A percentile compares a stretch with the other conserved stretches of the same genome.
phyloP scores from a whole-genome alignment of 306 rosid species.

The Prunus armeniaca region DNA sequence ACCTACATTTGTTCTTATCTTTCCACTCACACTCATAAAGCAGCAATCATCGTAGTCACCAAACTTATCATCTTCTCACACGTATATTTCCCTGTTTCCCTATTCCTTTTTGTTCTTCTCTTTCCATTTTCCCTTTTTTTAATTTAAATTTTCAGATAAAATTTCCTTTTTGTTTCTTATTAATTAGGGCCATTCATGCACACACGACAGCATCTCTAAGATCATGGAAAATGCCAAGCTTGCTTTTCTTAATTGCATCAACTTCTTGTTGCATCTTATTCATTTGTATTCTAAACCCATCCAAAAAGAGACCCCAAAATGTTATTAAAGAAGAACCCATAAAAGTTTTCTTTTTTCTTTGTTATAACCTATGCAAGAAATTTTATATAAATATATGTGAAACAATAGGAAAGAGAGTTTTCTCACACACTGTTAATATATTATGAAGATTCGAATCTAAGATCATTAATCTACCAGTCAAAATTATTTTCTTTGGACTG shows the following conservation, averaged over 20 bases:
- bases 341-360: background rate
- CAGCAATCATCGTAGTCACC: slow-evolving; percentile 35
- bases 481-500: too few species aligned
- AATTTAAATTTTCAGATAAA: background rate
- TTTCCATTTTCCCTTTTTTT: slow-evolving; percentile 19
- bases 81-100: too few species aligned
- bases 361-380: too few species aligned
- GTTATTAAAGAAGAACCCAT: background rate
- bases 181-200: slow-evolving; percentile 11
- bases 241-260: background rate
- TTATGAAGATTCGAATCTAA: fast-evolving
- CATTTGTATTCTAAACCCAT: background rate
- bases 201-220: background rate
- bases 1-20: slow-evolving; percentile 32
- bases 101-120: background rate
- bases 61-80: slow-evolving; percentile 11
- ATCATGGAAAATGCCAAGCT: background rate
- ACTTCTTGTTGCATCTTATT: background rate
- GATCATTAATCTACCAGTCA: fast-evolving
- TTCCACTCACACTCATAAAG: slow-evolving; percentile 9
- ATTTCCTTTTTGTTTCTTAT: background rate
- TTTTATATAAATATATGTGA: too few species aligned
- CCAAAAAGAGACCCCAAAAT: background rate
- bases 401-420: fast-evolving
- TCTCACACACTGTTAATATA: fast-evolving